Evolutionary conservation across 2,329 filamentous ascomycete species (phyloP).

Genomic region (Helotiales sp.): DNA sequence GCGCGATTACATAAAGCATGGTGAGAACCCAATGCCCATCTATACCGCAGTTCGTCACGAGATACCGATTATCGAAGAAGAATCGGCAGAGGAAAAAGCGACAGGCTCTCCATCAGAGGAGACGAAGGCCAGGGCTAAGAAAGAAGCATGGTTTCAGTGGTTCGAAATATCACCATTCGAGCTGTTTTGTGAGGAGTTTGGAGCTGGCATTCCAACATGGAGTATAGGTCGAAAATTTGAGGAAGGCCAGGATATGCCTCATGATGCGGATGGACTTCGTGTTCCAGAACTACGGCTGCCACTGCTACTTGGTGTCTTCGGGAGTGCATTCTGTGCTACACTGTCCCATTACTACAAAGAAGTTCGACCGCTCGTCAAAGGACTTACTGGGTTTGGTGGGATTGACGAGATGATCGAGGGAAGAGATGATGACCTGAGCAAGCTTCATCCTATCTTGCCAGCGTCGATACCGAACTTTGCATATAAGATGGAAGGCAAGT

Average conservation of each 20-base stretch:
- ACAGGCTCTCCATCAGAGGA: conserved; percentile 49
- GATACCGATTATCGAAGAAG: conserved; percentile 70
- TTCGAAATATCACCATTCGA: conserved; percentile 96
- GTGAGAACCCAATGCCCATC: conserved; percentile 86
- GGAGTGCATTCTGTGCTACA: conserved; percentile 94
- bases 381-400: conserved; percentile 73
- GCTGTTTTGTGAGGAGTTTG: conserved; percentile 91
- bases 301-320: conserved; percentile 91
- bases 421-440: conserved; percentile 81
- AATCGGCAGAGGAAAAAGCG: conserved; percentile 45
- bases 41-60: conserved; percentile 96
- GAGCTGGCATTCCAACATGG: conserved; percentile 93
- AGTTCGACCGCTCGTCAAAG: conserved; percentile 79
- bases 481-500: conserved; percentile 75
- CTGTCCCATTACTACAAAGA: conserved; percentile 96
- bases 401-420: conserved; percentile 84
- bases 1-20: conserved; percentile 73
- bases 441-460: conserved; percentile 93
- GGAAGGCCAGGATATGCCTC: conserved; percentile 68
- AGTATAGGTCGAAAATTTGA: conserved; percentile 84
- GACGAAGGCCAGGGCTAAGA: conserved; percentile 57
- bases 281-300: conserved; percentile 85
- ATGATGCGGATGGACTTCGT: conserved; percentile 69
- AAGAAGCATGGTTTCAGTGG: conserved; percentile 95
- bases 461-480: conserved; percentile 90